Percentiles rank a stretch among this genome's conserved stretches.
These are phyloP conservation scores for Volvox reticuliferus DNA, from an alignment of 139 green algal genomes.

Conservation along the genomic window DNA sequence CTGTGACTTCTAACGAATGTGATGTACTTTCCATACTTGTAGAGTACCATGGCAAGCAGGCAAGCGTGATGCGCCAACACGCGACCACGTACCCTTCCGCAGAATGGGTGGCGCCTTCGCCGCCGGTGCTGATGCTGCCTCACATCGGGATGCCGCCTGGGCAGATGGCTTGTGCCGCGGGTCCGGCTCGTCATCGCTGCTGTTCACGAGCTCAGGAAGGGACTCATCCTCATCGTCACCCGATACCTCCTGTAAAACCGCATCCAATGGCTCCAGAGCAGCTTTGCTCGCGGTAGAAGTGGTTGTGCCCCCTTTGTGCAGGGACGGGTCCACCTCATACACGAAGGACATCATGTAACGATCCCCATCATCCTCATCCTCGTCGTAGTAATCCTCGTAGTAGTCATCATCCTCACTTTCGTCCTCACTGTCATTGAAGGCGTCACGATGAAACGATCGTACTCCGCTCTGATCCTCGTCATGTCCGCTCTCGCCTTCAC, in stretches of 20 bases:
- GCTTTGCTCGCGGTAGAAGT: background rate
- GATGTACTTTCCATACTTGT: too few relatives aligned
- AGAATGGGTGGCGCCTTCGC: background rate
- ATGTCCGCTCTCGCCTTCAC: background rate
- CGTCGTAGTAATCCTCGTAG: background rate
- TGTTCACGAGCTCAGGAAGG: background rate
- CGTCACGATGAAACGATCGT: too few relatives aligned
- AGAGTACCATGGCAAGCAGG: too few relatives aligned
- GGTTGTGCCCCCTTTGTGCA: background rate
- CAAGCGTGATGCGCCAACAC: too few relatives aligned
- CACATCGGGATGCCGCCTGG: background rate
- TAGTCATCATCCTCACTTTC: background rate
- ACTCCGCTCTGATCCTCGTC: background rate
- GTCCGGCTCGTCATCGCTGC: background rate
- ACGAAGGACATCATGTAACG: background rate
- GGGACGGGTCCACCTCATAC: background rate
- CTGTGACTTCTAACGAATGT: too few relatives aligned
- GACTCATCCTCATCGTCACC: constrained; percentile 15
- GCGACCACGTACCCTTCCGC: background rate
- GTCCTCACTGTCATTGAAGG: background rate
- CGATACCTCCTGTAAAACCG: background rate
- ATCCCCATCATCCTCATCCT: background rate
- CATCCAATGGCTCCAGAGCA: background rate
- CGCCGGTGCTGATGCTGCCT: background rate
- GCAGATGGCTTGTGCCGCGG: too few relatives aligned